Evolutionary conservation across 2,329 filamentous ascomycete genomes (phyloP), one percentile per base, ranked within the genome.

Genomic region (Xylariaceae sp.): DNA sequence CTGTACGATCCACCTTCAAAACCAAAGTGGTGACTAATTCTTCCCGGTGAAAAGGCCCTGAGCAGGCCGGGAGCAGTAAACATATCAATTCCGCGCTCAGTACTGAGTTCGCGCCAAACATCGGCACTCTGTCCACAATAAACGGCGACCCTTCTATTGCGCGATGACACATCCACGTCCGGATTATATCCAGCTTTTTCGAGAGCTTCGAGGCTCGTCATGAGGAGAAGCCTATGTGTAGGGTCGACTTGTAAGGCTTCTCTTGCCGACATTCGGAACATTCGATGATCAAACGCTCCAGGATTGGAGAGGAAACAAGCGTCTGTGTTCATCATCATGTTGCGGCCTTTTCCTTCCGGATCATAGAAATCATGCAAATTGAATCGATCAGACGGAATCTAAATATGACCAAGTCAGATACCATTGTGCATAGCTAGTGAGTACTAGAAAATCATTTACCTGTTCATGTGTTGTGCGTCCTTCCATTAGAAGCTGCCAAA

Each of bases 101-200:
- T 61, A 11, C 61, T 64, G 1, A 71, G 76, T 39, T 73, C 57
- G 5, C 76, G 71, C 62, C 78, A 77, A 23, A 77, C 73, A 3
- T 65, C 65, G 0, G 60, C 63, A 30, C 67, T 68, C 11, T 68
- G 64, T 3, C 75, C 75, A 5, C 78, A 65, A 53, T 73, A 79
- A 39, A 70, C 71, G 3, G 74, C 77, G 1, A 74, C 64, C 10
- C 66, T 55, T 30, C 52, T 55, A n/a, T n/a, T 52, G 39, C 54
- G 55, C 11, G 64, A 56, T 23, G 56, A 49, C 6, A 57, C 45
- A 10, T 55, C 51, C 3, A 18, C 47, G 10, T 55, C 49, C n/a
- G 60, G 57, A 35, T 58, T 60, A 47, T 70, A 68, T 0, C 72
- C 66, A 7, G 64, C 68, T 49, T 55, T 60, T 17, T 70, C 67